Evolutionary conservation across 2,329 filamentous ascomycete species (phyloP).

Genomic region (Ceratocystis destructans): DNA sequence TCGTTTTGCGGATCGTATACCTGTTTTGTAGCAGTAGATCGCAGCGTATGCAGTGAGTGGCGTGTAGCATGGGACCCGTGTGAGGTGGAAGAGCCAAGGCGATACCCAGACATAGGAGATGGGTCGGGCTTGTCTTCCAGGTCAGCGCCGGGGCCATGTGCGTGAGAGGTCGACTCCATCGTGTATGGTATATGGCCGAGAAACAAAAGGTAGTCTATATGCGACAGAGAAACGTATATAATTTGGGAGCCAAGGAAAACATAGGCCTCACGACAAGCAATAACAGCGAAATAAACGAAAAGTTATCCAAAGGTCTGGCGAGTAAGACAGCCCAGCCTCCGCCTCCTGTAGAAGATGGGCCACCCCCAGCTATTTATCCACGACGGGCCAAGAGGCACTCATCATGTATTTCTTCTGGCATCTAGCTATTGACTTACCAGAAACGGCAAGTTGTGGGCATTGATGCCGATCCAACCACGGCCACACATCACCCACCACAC

Average conservation of each 20-base stretch:
- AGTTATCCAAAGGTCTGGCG: too few species aligned
- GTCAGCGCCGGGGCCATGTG: slow-evolving; percentile 2
- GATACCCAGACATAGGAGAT: slow-evolving; percentile 3
- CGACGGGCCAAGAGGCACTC: neutral
- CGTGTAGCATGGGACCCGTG: slow-evolving; percentile 21
- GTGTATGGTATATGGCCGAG: neutral
- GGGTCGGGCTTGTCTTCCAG: neutral
- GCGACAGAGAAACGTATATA: neutral
- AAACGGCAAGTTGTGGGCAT: neutral
- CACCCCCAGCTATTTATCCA: neutral
- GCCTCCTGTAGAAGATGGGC: neutral
- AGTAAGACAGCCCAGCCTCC: too few species aligned
- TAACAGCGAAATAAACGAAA: too few species aligned
- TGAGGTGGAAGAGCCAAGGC: slow-evolving; percentile 17
- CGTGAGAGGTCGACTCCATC: slow-evolving; percentile 1
- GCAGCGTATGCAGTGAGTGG: slow-evolving; percentile 18
- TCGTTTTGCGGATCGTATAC: slow-evolving; percentile 31
- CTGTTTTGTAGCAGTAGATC: slow-evolving; percentile 26
- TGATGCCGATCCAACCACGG: neutral
- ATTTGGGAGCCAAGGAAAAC: neutral
- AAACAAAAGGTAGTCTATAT: neutral
- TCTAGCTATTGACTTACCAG: neutral
- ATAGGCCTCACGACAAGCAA: too few species aligned
- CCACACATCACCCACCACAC: neutral
- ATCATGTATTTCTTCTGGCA: neutral